Conservation (phyloP, 2,329 filamentous ascomycete species). For the Lasiodiplodia citricola region DNA sequence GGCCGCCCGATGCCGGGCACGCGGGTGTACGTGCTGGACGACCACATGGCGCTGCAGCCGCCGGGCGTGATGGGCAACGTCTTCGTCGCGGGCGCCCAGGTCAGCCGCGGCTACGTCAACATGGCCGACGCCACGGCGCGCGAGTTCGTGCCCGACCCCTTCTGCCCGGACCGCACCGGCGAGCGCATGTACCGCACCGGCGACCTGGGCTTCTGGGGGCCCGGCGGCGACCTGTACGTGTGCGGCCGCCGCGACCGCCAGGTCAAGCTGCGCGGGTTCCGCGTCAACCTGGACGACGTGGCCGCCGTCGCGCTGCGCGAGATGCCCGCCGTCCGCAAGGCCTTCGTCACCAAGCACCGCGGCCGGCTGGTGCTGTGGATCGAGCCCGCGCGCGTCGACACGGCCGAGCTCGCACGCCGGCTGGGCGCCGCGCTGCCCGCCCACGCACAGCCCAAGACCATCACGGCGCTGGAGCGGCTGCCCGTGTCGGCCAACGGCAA, state of each 20-base stretch:
- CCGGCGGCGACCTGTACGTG: constrained; percentile 59
- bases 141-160: constrained; percentile 41
- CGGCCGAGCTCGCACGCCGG: constrained; percentile 22
- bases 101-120: constrained; percentile 50
- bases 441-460: not conserved
- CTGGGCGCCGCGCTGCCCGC: not conserved
- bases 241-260: constrained; percentile 69
- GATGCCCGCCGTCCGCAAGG: not conserved
- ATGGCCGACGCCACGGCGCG: constrained; percentile 36
- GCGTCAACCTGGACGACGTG: constrained; percentile 50
- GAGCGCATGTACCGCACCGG: constrained; percentile 55
- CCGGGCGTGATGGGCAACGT: constrained; percentile 49
- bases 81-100: constrained; percentile 51
- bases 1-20: constrained; percentile 45
- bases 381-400: constrained; percentile 27
- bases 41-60: constrained; percentile 36
- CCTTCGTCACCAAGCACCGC: not conserved
- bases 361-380: not conserved
- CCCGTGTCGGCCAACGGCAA: constrained; percentile 42
- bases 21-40: constrained; percentile 51
- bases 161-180: constrained; percentile 29
- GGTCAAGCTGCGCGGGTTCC: constrained; percentile 52
- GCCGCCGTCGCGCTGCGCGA: constrained; percentile 53
- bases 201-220: constrained; percentile 2
- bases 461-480: constrained; percentile 27